A percentile compares a stretch with the other conserved stretches of the same genome.
These are phyloP conservation scores for Trichophyton equinum DNA, from an alignment of 2,329 filamentous ascomycete genomes.

Conservation along the genomic window DNA sequence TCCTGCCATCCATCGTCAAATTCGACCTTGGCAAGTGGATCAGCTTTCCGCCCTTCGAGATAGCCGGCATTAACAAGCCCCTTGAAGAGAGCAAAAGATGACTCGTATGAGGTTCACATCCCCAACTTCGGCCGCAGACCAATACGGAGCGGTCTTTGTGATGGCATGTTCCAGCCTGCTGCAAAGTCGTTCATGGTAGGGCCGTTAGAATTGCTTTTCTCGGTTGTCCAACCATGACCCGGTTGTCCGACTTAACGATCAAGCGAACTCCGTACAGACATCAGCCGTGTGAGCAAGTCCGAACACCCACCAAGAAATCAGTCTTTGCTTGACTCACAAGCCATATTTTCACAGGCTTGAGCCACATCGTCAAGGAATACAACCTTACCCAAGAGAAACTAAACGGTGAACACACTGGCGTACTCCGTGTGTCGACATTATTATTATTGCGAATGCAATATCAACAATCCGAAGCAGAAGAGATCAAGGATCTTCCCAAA, in stretches of 20 bases:
- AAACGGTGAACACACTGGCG: too few relatives aligned
- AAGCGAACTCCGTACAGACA: not conserved
- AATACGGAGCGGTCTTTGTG: too few relatives aligned
- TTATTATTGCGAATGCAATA: not conserved
- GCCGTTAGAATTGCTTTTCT: not conserved
- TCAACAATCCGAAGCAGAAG: not conserved
- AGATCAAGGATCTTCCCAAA: not conserved
- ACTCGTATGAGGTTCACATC: too few relatives aligned
- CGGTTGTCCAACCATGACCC: not conserved
- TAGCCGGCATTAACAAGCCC: not conserved
- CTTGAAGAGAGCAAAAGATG: not conserved
- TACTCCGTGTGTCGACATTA: not conserved
- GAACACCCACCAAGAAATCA: not conserved
- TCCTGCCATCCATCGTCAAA: too few relatives aligned
- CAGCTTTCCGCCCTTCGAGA: constrained; percentile 1
- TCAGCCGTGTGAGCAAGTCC: not conserved
- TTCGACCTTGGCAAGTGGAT: not conserved
- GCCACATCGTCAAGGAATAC: not conserved
- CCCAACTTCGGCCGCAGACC: too few relatives aligned
- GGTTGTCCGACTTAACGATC: not conserved
- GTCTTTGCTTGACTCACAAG: not conserved
- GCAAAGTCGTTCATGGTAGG: not conserved
- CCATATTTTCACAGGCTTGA: not conserved
- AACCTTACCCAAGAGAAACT: not conserved
- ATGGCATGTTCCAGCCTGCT: too few relatives aligned